phyloP scores from a whole-genome alignment of 2,329 filamentous ascomycete species.

The Scolecobasidium constrictum region DNA sequence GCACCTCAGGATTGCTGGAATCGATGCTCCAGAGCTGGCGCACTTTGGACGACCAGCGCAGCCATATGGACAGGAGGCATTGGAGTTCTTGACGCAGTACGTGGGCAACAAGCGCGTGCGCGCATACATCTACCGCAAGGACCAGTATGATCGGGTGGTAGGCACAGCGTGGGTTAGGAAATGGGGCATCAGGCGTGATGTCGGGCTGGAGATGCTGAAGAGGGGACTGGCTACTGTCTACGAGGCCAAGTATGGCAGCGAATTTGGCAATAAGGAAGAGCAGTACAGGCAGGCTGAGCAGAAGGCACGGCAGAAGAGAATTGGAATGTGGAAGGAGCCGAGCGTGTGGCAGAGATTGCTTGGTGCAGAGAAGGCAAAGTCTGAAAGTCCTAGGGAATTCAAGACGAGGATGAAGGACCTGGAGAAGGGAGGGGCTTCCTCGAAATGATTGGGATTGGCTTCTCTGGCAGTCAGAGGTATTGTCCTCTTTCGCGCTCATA shows the following conservation, averaged over 20 bases:
- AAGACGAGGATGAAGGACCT: slow-evolving; percentile 51
- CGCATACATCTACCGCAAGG: slow-evolving; percentile 69
- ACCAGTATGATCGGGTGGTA: slow-evolving; percentile 89
- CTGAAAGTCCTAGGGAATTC: slow-evolving; percentile 80
- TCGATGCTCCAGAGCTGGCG: slow-evolving; percentile 86
- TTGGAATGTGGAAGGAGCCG: slow-evolving; percentile 56
- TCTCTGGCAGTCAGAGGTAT: no score
- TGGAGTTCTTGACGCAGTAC: slow-evolving; percentile 67
- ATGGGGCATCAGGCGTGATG: slow-evolving; percentile 61
- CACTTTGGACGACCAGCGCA: slow-evolving; percentile 88
- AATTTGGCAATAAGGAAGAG: slow-evolving; percentile 63
- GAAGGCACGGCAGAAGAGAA: slow-evolving; percentile 28
- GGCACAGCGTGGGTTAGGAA: slow-evolving; percentile 69
- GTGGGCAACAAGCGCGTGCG: slow-evolving; percentile 64
- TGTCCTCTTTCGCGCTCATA: no score
- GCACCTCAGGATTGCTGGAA: slow-evolving; percentile 75
- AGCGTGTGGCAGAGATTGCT: slow-evolving; percentile 27
- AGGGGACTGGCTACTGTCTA: slow-evolving; percentile 81
- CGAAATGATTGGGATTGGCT: no score
- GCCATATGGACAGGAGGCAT: slow-evolving; percentile 70
- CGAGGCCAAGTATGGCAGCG: slow-evolving; percentile 79
- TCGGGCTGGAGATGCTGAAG: slow-evolving; percentile 83
- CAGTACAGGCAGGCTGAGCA: slow-evolving; percentile 57
- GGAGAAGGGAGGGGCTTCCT: no score
- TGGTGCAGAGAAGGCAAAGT: slow-evolving; percentile 39